Conservation (phyloP, 2,329 filamentous ascomycete species). For the Coccinonectria pachysandricola region DNA sequence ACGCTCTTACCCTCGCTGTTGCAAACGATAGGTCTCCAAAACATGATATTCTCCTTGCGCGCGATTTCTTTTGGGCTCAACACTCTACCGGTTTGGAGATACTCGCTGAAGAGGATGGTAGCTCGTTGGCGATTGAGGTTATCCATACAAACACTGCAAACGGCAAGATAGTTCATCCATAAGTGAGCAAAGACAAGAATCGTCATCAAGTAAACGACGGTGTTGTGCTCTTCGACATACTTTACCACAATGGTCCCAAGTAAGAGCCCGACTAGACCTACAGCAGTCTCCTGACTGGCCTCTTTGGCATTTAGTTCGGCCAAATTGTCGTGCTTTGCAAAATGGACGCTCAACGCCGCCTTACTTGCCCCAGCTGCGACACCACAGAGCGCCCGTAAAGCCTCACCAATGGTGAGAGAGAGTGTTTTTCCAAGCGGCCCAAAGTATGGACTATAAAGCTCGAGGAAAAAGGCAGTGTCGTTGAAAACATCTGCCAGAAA, state of each 20-base stretch:
- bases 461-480: constrained; percentile 75
- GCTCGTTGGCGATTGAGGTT: constrained; percentile 81
- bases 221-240: constrained; percentile 55
- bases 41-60: constrained; percentile 51
- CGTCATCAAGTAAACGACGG: constrained; percentile 66
- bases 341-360: constrained; percentile 83
- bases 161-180: constrained; percentile 75
- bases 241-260: constrained; percentile 74
- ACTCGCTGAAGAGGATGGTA: constrained; percentile 60
- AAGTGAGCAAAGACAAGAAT: constrained; percentile 67
- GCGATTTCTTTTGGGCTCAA: constrained; percentile 59
- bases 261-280: constrained; percentile 80
- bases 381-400: constrained; percentile 60
- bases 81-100: constrained; percentile 38
- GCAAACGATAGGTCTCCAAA: constrained; percentile 24
- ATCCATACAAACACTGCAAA: constrained; percentile 72
- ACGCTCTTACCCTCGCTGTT: constrained; percentile 19
- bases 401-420: constrained; percentile 39
- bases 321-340: constrained; percentile 76
- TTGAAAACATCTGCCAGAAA: constrained; percentile 84
- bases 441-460: constrained; percentile 68
- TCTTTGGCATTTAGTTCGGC: constrained; percentile 93
- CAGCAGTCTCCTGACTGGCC: constrained; percentile 88
- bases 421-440: constrained; percentile 41
- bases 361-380: constrained; percentile 86